Percentiles rank a stretch among this genome's conserved stretches.
These are phyloP conservation scores for Pleurotus djamor DNA, from an alignment of 768 basidiomycete species.

Conservation along the genomic window DNA sequence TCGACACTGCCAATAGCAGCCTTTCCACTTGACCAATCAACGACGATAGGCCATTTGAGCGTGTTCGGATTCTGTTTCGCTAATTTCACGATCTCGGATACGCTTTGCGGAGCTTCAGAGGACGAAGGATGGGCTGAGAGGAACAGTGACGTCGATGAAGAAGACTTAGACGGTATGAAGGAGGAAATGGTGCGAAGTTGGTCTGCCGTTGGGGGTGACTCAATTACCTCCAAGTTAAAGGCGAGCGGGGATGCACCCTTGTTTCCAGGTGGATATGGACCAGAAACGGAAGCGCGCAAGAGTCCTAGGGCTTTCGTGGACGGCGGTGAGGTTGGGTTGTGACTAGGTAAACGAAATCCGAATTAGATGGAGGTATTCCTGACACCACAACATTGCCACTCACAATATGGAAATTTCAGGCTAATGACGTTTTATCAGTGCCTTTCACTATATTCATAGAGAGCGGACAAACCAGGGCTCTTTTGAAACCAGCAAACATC, in stretches of 20 bases:
- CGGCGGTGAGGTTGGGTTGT: conserved; percentile 61
- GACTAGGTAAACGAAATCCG: conserved; percentile 43
- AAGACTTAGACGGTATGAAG: conserved; percentile 44
- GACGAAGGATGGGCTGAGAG: conserved; percentile 63
- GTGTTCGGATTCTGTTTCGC: conserved; percentile 55
- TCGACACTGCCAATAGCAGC: conserved; percentile 68
- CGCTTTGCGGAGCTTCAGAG: conserved; percentile 33
- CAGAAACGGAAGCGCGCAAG: conserved; percentile 55
- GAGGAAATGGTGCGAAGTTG: conserved; percentile 67
- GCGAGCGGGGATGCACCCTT: conserved; percentile 48
- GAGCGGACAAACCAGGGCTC: conserved; percentile 9
- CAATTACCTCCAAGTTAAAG: conserved; percentile 73
- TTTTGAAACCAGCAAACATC: conserved; percentile 12
- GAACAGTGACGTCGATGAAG: conserved; percentile 37
- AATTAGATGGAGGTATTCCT: neutral
- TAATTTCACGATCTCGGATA: conserved; percentile 46
- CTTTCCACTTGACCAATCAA: conserved; percentile 70
- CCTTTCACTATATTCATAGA: no score
- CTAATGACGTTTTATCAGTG: neutral
- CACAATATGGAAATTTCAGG: conserved; percentile 14
- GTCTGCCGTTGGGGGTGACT: conserved; percentile 66
- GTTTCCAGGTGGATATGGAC: conserved; percentile 57
- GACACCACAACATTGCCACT: no score
- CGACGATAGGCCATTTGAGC: conserved; percentile 79
- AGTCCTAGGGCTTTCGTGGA: conserved; percentile 61